These are phyloP conservation scores for Saccharomyces hybrid DNA, from an alignment of 1,139 yeast genomes.

Conservation along the genomic window DNA sequence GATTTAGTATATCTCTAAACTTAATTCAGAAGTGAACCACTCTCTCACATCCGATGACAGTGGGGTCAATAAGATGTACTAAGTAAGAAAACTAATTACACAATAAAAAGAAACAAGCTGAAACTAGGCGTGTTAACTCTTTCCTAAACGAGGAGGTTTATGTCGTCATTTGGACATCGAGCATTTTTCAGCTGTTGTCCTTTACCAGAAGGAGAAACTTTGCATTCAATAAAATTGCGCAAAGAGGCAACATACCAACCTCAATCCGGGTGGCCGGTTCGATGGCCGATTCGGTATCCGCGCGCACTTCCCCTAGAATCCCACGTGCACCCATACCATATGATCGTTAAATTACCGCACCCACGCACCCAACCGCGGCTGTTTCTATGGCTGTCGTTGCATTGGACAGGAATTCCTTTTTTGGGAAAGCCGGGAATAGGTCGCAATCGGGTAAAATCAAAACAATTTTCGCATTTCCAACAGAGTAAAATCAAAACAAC, in stretches of 20 bases:
- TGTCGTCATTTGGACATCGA: background rate
- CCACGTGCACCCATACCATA: background rate
- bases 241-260: background rate
- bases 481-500: background rate
- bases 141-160: background rate
- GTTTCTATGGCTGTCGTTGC: background rate
- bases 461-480: background rate
- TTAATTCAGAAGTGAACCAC: no score
- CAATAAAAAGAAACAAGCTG: background rate
- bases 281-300: no score
- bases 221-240: background rate
- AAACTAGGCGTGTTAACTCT: background rate
- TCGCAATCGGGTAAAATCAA: background rate
- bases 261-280: background rate
- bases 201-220: background rate
- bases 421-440: background rate
- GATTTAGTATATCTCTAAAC: no score
- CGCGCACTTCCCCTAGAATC: background rate
- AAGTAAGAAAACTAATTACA: background rate
- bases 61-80: background rate
- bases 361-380: background rate
- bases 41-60: no score
- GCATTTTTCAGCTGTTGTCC: background rate
- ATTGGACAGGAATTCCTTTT: background rate
- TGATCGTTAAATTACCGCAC: background rate